A percentile compares a stretch with the other conserved stretches of the same genome.
phyloP scores from a whole-genome alignment of 139 green algal genomes.

The Tetraselmis chui region DNA sequence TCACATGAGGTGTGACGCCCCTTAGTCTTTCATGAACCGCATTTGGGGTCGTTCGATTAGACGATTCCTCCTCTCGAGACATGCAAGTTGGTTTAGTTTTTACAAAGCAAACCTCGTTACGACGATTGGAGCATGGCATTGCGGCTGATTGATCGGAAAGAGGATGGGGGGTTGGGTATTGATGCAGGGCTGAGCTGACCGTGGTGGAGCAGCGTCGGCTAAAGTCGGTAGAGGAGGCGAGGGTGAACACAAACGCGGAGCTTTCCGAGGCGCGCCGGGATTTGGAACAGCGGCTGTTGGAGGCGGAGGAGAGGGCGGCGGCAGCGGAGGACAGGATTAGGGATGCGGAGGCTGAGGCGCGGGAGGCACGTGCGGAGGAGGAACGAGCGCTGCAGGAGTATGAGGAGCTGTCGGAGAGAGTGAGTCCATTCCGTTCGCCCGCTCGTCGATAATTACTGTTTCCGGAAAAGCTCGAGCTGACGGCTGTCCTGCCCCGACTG shows the following conservation, averaged over 20 bases:
- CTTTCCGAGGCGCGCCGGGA: conserved; percentile 25
- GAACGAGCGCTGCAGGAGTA: neutral
- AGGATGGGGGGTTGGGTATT: too few relatives aligned
- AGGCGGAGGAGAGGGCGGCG: conserved; percentile 12
- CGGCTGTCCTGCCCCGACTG: too few relatives aligned
- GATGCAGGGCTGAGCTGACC: conserved; percentile 33
- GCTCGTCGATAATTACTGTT: too few relatives aligned
- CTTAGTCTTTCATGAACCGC: too few relatives aligned
- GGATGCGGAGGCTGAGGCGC: neutral
- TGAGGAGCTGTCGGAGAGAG: neutral
- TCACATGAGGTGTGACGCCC: conserved; percentile 27
- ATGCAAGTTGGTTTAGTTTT: too few relatives aligned
- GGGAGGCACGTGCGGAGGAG: neutral
- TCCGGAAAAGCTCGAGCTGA: too few relatives aligned
- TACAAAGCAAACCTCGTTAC: too few relatives aligned
- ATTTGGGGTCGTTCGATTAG: too few relatives aligned
- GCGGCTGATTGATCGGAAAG: too few relatives aligned
- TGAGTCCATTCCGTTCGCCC: too few relatives aligned
- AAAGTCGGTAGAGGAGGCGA: conserved; percentile 24
- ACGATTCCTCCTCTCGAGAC: too few relatives aligned
- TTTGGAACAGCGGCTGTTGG: conserved; percentile 25
- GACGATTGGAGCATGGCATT: too few relatives aligned
- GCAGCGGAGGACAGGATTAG: neutral
- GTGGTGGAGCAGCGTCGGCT: conserved; percentile 35
- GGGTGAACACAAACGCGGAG: conserved; percentile 16